Base-by-base conservation (phyloP, 208 protist species). In the Acanthamoeba healyi region DNA sequence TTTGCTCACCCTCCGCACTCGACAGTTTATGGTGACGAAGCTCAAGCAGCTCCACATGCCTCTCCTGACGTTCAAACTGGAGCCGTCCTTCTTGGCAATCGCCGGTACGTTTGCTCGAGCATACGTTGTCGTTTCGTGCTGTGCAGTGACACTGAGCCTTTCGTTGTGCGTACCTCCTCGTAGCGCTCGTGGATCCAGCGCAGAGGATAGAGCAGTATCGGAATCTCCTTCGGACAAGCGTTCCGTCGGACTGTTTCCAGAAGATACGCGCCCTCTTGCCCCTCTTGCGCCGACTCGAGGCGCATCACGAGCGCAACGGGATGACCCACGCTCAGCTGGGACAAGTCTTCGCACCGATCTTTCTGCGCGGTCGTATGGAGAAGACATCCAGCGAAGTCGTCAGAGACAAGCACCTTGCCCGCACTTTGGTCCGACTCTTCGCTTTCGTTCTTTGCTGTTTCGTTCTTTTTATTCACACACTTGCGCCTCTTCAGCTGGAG, bases 1-100 rank as follows among this genome's bases (percentile, higher is more conserved):
- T 26, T 56, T 38, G 3, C 63, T 38, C 19, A 0, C 15, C 32
- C 26, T 72, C 17, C 29, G 15, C 14, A 26, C 51, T 6, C 14
- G 19, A 12, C 63, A 72, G 63, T 72, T 72, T n/a, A 72, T 72
- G 63, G 26, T 72, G 32, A n/a, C 63, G 63, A 72, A 38, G 63
- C 63, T 72, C 63, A 29, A 72, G 29, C 29, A 72, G 32, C 26
- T 72, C 29, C 26, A 29, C 32, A 72, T 38, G 32, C 32, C 63
- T 9, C 63, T 72, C 32, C 63, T 72, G 1, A 72, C 63, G 26
- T 38, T 72, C 32, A 72, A 72, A n/a, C 63, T 72, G 32, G 63
- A 72, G 63, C 26, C 63, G 26, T 72, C 32, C 15, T 72, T 72
- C 22, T 26, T 72, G 32, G 26, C 63, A 14, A 38, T 38, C 19